A percentile compares a stretch with the other conserved stretches of the same genome.
Conservation (phyloP, 768 basidiomycete genomes). For the Crepidotus variabilis region DNA sequence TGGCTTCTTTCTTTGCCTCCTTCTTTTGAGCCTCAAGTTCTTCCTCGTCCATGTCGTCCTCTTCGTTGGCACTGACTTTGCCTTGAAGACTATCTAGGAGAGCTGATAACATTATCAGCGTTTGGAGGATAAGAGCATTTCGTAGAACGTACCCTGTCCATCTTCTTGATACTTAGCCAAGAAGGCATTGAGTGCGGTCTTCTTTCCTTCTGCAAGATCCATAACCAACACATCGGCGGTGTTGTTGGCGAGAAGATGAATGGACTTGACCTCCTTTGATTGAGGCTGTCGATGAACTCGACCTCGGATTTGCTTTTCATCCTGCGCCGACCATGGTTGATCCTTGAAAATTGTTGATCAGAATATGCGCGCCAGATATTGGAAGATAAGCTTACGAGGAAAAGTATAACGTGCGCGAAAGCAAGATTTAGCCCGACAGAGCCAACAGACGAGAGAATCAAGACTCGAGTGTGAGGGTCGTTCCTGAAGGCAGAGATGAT, state of each 20-base stretch:
- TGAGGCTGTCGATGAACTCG: slow-evolving; percentile 24
- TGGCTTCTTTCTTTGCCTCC: not conserved
- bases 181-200: slow-evolving; percentile 22
- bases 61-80: not conserved
- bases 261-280: slow-evolving; percentile 12
- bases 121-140: not conserved
- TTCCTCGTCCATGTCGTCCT: not conserved
- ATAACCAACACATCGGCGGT: slow-evolving; percentile 20
- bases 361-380: too few relatives aligned
- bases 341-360: slow-evolving; percentile 11
- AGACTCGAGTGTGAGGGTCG: slow-evolving; percentile 1
- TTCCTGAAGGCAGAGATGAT: slow-evolving; percentile 2
- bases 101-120: not conserved
- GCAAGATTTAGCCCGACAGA: slow-evolving; percentile 12
- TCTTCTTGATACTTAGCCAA: slow-evolving; percentile 1
- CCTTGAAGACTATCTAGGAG: not conserved
- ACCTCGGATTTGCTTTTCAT: slow-evolving; percentile 22
- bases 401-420: slow-evolving; percentile 4
- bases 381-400: slow-evolving; percentile 4
- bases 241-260: slow-evolving; percentile 22
- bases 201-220: slow-evolving; percentile 17
- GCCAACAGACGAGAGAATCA: slow-evolving; percentile 10
- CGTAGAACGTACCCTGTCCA: not conserved
- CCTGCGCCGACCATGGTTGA: slow-evolving; percentile 26
- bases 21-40: not conserved